Conservation (phyloP, 73 alveolate species). For the Blepharisma stoltei region DNA sequence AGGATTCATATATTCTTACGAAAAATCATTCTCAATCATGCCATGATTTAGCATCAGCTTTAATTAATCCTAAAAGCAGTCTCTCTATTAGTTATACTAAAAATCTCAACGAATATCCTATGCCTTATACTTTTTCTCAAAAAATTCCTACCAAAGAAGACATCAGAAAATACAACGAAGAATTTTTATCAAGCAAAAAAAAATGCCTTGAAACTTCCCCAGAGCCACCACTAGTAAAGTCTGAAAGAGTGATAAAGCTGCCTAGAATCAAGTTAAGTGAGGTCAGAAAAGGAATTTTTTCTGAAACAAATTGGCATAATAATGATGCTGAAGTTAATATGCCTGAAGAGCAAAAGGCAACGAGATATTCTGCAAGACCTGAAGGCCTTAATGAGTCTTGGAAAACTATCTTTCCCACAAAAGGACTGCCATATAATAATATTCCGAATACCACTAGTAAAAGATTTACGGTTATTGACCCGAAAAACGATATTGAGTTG, state of each 20-base stretch:
- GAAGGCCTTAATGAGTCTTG: too few relatives aligned
- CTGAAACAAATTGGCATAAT: too few relatives aligned
- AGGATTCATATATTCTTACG: too few relatives aligned
- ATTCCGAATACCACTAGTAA: slow-evolving; percentile 14
- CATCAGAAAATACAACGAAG: background rate
- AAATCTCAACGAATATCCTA: too few relatives aligned
- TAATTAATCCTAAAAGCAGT: too few relatives aligned
- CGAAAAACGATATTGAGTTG: background rate
- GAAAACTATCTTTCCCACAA: slow-evolving; percentile 4
- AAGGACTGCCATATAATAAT: background rate
- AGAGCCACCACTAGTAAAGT: background rate
- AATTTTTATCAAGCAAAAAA: background rate
- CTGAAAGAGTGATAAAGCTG: slow-evolving; percentile 18
- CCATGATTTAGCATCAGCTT: too few relatives aligned
- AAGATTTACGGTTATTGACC: slow-evolving; percentile 7
- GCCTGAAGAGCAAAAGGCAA: background rate
- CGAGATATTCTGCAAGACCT: slow-evolving; percentile 8
- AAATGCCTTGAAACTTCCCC: slow-evolving; percentile 19
- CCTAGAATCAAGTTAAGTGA: background rate
- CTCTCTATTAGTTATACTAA: too few relatives aligned
- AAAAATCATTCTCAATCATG: too few relatives aligned
- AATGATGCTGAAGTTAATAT: too few relatives aligned
- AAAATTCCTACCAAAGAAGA: slow-evolving; percentile 15
- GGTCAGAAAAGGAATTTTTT: background rate
- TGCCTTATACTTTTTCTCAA: too few relatives aligned